These are phyloP conservation scores for Tubosaeta sp. DNA, from an alignment of 768 basidiomycete species.

Conservation along the genomic window DNA sequence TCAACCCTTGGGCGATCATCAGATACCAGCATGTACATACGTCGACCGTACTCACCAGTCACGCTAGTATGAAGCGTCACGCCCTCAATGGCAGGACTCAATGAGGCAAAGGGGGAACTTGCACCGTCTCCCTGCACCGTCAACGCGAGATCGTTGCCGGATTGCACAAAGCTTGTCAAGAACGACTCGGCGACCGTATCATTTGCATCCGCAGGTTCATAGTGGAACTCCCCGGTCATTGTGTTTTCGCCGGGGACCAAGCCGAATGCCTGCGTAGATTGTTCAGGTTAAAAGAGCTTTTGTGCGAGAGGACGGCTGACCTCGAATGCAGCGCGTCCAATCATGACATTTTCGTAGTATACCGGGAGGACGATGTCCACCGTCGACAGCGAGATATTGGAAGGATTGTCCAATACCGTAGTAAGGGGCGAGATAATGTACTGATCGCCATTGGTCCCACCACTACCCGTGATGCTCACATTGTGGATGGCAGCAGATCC, in stretches of 20 bases:
- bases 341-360: conserved; percentile 47
- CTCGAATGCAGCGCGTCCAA: conserved; percentile 57
- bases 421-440: conserved; percentile 57
- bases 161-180: conserved; percentile 57
- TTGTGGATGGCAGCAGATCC: conserved; percentile 49
- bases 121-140: conserved; percentile 54
- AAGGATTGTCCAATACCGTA: conserved; percentile 59
- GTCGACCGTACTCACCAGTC: conserved; percentile 32
- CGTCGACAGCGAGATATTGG: conserved; percentile 61
- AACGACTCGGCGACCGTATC: conserved; percentile 62
- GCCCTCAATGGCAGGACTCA: conserved; percentile 52
- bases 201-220: conserved; percentile 59
- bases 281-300: not conserved
- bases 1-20: conserved; percentile 31
- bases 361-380: conserved; percentile 56
- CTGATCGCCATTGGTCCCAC: conserved; percentile 55
- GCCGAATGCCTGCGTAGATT: conserved; percentile 42
- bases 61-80: conserved; percentile 48
- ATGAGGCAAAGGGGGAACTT: conserved; percentile 60
- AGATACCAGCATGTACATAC: too few species aligned
- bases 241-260: conserved; percentile 55
- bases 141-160: conserved; percentile 42
- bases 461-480: conserved; percentile 60
- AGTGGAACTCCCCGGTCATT: conserved; percentile 59
- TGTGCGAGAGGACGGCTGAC: conserved; percentile 33